phyloP scores from a whole-genome alignment of 345 rosid genomes.

The Ricinus communis region DNA sequence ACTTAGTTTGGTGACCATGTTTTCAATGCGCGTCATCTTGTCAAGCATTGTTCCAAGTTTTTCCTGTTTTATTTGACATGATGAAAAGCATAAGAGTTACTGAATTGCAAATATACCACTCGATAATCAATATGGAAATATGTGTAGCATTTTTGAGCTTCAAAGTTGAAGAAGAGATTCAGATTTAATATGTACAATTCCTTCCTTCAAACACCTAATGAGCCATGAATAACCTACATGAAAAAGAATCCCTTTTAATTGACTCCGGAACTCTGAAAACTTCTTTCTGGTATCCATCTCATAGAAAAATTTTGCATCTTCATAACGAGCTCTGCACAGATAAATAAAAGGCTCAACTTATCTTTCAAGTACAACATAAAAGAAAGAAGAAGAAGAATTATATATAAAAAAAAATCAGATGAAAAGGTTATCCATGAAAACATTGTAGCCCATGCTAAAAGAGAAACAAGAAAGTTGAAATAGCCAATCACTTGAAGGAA shows the following conservation, averaged over 20 bases:
- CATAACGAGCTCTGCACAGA: constrained; percentile 88
- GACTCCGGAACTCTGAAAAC: constrained; percentile 67
- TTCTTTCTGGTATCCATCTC: constrained; percentile 74
- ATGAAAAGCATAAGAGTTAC: constrained; percentile 17
- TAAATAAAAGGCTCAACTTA: constrained; percentile 7
- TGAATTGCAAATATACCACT: background rate
- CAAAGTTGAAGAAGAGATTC: constrained; percentile 12
- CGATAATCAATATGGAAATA: background rate
- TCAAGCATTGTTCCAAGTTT: constrained; percentile 94
- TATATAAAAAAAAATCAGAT: background rate
- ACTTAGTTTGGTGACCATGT: constrained; percentile 52
- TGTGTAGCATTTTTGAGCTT: background rate
- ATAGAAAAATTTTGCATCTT: constrained; percentile 95
- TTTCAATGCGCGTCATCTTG: constrained; percentile 69
- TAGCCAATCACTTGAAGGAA: background rate
- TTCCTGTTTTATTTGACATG: constrained; percentile 52
- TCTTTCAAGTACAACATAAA: constrained; percentile 12
- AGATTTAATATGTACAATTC: background rate
- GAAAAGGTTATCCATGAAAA: background rate
- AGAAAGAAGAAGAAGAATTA: background rate
- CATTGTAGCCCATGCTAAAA: background rate
- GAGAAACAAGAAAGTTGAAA: background rate
- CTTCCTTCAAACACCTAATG: background rate
- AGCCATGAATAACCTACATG: constrained; percentile 60
- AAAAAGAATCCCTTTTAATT: constrained; percentile 85